Percentiles rank a stretch among this genome's conserved stretches.
Conservation (phyloP, 257 asterid genomes). For the Prunella vulgaris region DNA sequence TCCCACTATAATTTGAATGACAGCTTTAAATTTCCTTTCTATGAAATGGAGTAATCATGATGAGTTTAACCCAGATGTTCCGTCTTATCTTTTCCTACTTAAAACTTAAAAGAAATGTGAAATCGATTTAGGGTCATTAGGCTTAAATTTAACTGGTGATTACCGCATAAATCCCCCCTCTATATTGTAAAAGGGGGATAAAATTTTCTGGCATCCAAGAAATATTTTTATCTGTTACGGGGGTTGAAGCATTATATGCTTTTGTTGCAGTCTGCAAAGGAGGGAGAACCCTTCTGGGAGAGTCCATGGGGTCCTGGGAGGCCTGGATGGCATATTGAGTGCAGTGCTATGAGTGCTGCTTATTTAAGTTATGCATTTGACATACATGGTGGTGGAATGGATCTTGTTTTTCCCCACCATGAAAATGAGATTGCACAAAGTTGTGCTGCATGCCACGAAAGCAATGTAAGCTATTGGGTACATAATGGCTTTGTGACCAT, state of each 20-base stretch:
- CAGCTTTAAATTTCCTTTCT: not conserved
- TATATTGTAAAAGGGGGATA: not conserved
- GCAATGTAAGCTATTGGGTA: conserved; percentile 78
- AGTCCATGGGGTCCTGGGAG: conserved; percentile 99
- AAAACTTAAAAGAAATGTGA: not conserved
- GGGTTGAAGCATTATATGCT: conserved; percentile 9
- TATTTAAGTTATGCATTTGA: conserved; percentile 82
- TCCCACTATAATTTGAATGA: not conserved
- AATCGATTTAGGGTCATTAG: not conserved
- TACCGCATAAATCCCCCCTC: not conserved
- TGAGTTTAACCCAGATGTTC: not conserved
- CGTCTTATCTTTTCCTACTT: not conserved
- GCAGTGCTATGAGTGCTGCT: conserved; percentile 99
- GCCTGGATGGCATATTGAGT: conserved; percentile 99
- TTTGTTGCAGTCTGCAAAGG: conserved; percentile 84
- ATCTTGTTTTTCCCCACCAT: conserved; percentile 94
- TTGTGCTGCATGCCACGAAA: conserved; percentile 78
- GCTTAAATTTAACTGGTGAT: not conserved
- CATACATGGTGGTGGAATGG: conserved; percentile 99
- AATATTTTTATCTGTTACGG: not conserved
- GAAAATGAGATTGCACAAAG: conserved; percentile 99
- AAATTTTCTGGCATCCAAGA: not conserved
- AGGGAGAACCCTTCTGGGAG: conserved; percentile 94
- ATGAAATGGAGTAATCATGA: not conserved
- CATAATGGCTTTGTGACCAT: conserved; percentile 96